Conservation (phyloP, 306 rosid genomes). For the Citrullus colocynthis region DNA sequence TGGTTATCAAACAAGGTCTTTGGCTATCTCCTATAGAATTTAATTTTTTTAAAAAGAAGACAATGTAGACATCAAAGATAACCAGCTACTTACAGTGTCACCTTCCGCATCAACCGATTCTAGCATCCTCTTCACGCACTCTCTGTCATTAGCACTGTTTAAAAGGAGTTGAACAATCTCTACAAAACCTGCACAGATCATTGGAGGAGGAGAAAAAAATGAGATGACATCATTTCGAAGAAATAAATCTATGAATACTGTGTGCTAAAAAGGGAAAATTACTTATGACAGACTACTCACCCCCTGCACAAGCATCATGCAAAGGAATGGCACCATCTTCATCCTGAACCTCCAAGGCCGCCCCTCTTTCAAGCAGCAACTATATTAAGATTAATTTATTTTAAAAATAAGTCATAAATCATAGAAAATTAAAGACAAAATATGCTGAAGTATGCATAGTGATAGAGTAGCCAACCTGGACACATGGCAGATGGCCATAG, state of each 20-base stretch:
- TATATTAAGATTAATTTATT: slow-evolving; percentile 18
- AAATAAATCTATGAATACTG: not conserved
- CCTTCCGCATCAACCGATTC: slow-evolving; percentile 84
- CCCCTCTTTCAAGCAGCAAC: slow-evolving; percentile 85
- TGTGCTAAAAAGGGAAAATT: not conserved
- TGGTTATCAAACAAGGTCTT: too few species aligned
- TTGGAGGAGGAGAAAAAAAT: not conserved
- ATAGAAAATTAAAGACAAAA: not conserved
- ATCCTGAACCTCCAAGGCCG: slow-evolving; percentile 54
- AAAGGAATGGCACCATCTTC: slow-evolving; percentile 89
- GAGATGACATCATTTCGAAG: not conserved
- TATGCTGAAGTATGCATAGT: not conserved
- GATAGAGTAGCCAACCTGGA: slow-evolving; percentile 31
- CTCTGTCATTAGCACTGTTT: slow-evolving; percentile 32
- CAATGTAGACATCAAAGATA: not conserved
- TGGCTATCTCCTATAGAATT: not conserved
- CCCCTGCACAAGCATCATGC: slow-evolving; percentile 96
- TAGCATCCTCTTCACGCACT: slow-evolving; percentile 53
- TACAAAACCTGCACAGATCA: slow-evolving; percentile 36
- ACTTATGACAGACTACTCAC: slow-evolving; percentile 39
- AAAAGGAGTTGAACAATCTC: slow-evolving; percentile 69
- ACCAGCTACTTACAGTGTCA: slow-evolving; percentile 60
- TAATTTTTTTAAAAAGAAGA: not conserved
- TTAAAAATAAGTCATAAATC: not conserved
- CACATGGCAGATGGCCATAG: slow-evolving; percentile 68